These are phyloP conservation scores for Phaeodactylum tricornutum DNA, from an alignment of 108 stramenopile species.

Conservation along the genomic window DNA sequence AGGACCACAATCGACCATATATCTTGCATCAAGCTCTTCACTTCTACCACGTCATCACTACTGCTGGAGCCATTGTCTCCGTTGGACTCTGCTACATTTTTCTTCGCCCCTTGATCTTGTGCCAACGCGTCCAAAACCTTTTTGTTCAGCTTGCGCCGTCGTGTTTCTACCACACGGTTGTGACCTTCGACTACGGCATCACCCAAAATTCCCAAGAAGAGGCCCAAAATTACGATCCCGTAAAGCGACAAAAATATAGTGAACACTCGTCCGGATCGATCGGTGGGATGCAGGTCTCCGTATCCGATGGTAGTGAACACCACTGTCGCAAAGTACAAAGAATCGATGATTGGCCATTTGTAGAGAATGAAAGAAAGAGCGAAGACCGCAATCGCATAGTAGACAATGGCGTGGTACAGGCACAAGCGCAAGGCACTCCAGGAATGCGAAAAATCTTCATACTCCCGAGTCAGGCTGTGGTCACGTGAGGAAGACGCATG, in stretches of 20 bases:
- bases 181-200: slow-evolving; percentile 18
- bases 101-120: too few species aligned
- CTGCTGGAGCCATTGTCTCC: too few species aligned
- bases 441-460: slow-evolving; percentile 2
- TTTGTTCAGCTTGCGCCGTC: background rate
- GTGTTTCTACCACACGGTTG: background rate
- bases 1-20: background rate
- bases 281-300: slow-evolving; percentile 27
- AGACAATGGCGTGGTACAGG: slow-evolving; percentile 2
- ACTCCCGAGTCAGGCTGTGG: background rate
- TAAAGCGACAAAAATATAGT: slow-evolving; percentile 20
- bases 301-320: slow-evolving; percentile 38
- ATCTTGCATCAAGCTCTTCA: slow-evolving; percentile 12
- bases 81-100: too few species aligned
- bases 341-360: slow-evolving; percentile 23
- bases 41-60: too few species aligned
- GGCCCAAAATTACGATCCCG: slow-evolving; percentile 19
- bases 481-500: too few species aligned
- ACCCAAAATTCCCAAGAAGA: slow-evolving; percentile 17
- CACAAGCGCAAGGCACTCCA: slow-evolving; percentile 2
- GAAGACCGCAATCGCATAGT: slow-evolving; percentile 12
- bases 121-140: background rate
- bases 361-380: slow-evolving; percentile 14
- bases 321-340: slow-evolving; percentile 38
- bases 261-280: slow-evolving; percentile 9